Percentiles rank a stretch among this genome's conserved stretches.
These are phyloP conservation scores for Selaginella tamariscina DNA, from an alignment of 75 land plant species.

Conservation along the genomic window DNA sequence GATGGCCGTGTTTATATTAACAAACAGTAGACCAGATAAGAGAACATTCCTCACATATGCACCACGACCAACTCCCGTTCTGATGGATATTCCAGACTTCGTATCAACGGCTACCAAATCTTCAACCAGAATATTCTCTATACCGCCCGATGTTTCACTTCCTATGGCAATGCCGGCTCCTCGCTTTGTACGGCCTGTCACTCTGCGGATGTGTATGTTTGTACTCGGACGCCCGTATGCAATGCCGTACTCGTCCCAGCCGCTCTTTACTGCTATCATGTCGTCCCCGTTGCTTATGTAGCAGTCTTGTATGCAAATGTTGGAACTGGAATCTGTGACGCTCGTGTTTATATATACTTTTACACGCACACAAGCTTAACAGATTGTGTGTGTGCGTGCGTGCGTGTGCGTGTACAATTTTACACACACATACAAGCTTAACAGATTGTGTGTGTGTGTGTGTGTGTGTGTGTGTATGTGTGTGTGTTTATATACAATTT, in stretches of 20 bases:
- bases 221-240: constrained; percentile 56
- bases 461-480: no score
- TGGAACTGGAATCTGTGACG: constrained; percentile 4
- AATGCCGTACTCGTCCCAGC: constrained; percentile 61
- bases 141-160: constrained; percentile 88
- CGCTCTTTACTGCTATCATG: not conserved
- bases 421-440: no score
- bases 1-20: constrained; percentile 36
- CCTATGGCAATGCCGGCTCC: constrained; percentile 71
- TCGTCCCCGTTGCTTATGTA: constrained; percentile 9
- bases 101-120: no score
- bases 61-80: constrained; percentile 62
- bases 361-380: no score
- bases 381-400: no score
- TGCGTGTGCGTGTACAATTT: no score
- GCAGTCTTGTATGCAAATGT: constrained; percentile 10
- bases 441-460: no score
- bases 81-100: constrained; percentile 43
- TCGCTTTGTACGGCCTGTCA: constrained; percentile 25
- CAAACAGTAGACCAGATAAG: constrained; percentile 31
- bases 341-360: no score
- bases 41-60: constrained; percentile 44
- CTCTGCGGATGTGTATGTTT: constrained; percentile 43
- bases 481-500: no score
- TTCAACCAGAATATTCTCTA: constrained; percentile 42